Evolutionary conservation across 169 alveolate species (phyloP).

Genomic region (Cryptosporidium ryanae): DNA sequence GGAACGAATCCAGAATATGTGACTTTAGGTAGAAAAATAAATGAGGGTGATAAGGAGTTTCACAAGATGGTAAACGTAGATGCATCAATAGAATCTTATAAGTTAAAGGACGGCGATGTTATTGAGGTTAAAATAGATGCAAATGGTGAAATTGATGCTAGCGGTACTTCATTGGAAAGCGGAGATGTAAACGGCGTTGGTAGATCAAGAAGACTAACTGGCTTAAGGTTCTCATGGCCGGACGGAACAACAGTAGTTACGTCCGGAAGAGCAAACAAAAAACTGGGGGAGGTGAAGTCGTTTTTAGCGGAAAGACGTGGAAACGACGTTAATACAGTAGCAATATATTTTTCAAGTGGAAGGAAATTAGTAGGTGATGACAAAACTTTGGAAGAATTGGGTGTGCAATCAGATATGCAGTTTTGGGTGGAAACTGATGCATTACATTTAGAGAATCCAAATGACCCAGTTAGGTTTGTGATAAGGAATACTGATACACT

Average conservation of each 20-base stretch:
- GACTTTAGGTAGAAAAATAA: slow-evolving; percentile 36
- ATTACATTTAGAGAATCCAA: slow-evolving; percentile 61
- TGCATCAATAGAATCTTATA: slow-evolving; percentile 58
- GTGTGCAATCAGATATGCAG: slow-evolving; percentile 70
- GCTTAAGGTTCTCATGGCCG: slow-evolving; percentile 69
- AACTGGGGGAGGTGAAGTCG: slow-evolving; percentile 44
- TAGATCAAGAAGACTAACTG: slow-evolving; percentile 40
- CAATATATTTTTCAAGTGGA: slow-evolving; percentile 68
- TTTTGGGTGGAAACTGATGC: slow-evolving; percentile 73
- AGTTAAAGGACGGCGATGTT: slow-evolving; percentile 65
- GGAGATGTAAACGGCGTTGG: neutral
- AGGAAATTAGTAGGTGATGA: slow-evolving; percentile 48
- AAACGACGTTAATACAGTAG: slow-evolving; percentile 34
- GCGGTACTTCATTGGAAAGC: neutral
- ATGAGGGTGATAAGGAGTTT: slow-evolving; percentile 17
- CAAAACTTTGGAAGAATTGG: slow-evolving; percentile 47
- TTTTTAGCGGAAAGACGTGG: slow-evolving; percentile 73
- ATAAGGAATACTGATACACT: slow-evolving; percentile 69
- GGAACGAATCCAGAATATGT: slow-evolving; percentile 64
- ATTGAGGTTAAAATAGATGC: slow-evolving; percentile 37
- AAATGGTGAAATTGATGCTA: slow-evolving; percentile 35
- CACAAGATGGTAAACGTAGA: slow-evolving; percentile 59
- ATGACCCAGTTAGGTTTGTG: slow-evolving; percentile 69
- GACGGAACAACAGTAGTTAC: slow-evolving; percentile 71
- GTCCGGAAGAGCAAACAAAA: slow-evolving; percentile 50